Percentiles rank a stretch among this genome's conserved stretches.
These are phyloP conservation scores for Xylariaceae sp. DNA, from an alignment of 2,329 filamentous ascomycete genomes.

Conservation along the genomic window DNA sequence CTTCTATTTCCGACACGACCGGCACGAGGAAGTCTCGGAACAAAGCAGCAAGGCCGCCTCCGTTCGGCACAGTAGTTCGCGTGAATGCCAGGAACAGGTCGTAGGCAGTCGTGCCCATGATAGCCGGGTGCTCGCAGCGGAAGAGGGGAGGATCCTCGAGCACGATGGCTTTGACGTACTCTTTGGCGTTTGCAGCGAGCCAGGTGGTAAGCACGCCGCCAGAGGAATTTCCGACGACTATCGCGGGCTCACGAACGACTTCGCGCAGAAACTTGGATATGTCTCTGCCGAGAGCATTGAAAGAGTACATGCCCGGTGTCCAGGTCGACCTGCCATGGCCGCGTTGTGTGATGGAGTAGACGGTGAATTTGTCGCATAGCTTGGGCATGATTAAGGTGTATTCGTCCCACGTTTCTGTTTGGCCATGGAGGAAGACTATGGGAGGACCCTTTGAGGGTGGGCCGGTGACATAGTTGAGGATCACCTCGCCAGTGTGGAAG, in stretches of 20 bases:
- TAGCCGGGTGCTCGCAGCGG: conserved; percentile 6
- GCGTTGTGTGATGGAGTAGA: conserved; percentile 7
- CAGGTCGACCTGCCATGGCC: conserved; percentile 8
- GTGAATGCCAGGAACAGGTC: conserved; percentile 5
- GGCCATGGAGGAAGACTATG: conserved; percentile 10
- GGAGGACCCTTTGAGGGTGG: conserved; percentile 1
- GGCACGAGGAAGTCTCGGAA: conserved; percentile 5
- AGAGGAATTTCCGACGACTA: conserved; percentile 7
- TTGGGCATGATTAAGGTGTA: conserved; percentile 11
- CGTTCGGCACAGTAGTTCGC: conserved; percentile 2
- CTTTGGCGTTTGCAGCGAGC: conserved; percentile 8
- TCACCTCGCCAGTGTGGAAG: conserved; percentile 5
- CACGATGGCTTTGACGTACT: conserved; percentile 9
- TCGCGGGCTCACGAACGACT: conserved; percentile 2
- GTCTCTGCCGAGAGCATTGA: conserved; percentile 9
- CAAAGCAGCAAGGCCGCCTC: conserved; percentile 3
- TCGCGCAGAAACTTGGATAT: conserved; percentile 5
- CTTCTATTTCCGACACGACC: not conserved
- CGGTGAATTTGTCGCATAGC: conserved; percentile 6
- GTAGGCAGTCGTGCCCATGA: conserved; percentile 6
- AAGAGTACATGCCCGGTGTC: conserved; percentile 8
- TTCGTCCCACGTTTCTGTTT: conserved; percentile 7
- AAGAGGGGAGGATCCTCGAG: conserved; percentile 9
- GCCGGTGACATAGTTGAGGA: conserved; percentile 7
- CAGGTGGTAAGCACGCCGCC: conserved; percentile 7